Evolutionary conservation across 495 filamentous ascomycete genomes (phyloP), one percentile per base, ranked within the genome.

Genomic region (Daldinia decipiens): DNA sequence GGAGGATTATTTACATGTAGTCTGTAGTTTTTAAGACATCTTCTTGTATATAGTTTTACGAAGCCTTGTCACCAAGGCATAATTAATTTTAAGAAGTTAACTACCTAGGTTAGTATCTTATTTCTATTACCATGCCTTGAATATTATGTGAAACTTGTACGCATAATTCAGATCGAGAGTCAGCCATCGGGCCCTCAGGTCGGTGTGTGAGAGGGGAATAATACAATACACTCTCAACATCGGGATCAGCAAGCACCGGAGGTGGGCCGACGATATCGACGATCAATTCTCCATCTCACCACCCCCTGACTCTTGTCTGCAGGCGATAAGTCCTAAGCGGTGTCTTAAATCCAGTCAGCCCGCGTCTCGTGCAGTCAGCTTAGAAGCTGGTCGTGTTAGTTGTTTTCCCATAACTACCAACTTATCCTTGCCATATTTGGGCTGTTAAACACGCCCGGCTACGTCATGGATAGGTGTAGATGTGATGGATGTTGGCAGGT

Each of bases 31-130:
- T 29, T 34, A 27, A 43, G 43, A 24, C 17, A 24, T 9, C 26
- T 71, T 71, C 68, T 26, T 71, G 68, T 67, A 71, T 59, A 71
- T 67, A 71, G 21, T 29, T 67, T 58, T 59, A 47, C 5, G 50
- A 57, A 40, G 27, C 5, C 59, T 26, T 67, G n/a, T 27, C 19
- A 57, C 19, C 62, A 26, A 58, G 52, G 68, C 68, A 11, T 15
- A 65, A 65, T 65, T 71, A 62, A 65, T 65, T 71, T 26, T 36
- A 57, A 21, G n/a, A 54, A 64, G 50, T 52, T 29, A 52, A 29
- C n/a, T n/a, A n/a, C n/a, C n/a, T n/a, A n/a, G n/a, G n/a, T n/a
- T n/a, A n/a, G n/a, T n/a, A n/a, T n/a, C n/a, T n/a, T n/a, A n/a
- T n/a, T n/a, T n/a, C n/a, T n/a, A n/a, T n/a, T n/a, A n/a, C n/a